These are phyloP conservation scores for Paramecium primaurelia DNA, from an alignment of 73 alveolate genomes.

Conservation along the genomic window DNA sequence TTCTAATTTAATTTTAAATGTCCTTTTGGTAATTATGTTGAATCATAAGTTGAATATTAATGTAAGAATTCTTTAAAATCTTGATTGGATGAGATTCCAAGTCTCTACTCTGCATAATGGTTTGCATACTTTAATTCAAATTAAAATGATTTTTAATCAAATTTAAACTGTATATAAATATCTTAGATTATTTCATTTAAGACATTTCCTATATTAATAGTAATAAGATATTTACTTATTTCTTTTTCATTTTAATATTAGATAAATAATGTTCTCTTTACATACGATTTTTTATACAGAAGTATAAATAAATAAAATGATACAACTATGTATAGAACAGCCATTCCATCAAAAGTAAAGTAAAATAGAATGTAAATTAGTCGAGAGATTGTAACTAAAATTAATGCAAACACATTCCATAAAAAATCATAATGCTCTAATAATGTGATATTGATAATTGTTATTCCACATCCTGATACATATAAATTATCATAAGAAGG, in stretches of 20 bases:
- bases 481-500: not conserved
- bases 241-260: not conserved
- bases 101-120: not conserved
- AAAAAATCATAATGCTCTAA: not conserved
- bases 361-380: not conserved
- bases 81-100: not conserved
- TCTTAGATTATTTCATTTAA: not conserved
- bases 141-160: not conserved
- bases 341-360: not conserved
- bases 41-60: not conserved
- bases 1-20: not conserved
- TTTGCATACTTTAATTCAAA: not conserved
- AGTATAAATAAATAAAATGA: not conserved
- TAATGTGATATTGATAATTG: not conserved
- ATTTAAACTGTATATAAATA: not conserved
- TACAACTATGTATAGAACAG: not conserved
- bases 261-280: not conserved
- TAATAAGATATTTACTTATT: not conserved
- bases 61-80: not conserved
- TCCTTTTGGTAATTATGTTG: not conserved
- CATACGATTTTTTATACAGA: not conserved
- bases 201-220: not conserved
- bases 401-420: not conserved
- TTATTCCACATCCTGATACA: not conserved
- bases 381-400: not conserved